Base-by-base conservation (phyloP, 2,329 filamentous ascomycete species). In the Neofusicoccum parvum region DNA sequence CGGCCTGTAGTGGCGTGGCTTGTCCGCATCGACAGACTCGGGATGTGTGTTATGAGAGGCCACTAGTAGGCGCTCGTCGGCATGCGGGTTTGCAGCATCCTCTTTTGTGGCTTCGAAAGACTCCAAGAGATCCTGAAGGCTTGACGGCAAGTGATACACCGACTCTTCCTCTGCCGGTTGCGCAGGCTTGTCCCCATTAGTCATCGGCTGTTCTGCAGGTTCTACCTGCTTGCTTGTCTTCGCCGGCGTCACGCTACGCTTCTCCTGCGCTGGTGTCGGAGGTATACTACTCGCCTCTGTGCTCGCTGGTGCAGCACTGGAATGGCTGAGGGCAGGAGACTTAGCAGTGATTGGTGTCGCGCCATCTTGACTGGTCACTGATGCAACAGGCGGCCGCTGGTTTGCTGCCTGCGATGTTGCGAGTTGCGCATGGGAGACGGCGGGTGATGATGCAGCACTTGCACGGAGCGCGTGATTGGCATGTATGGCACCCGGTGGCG, bases 111-210 rank as follows among this genome's bases (percentile, higher is more conserved):
- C 85, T 76, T 98, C 94, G 74, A 94, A 97, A 0, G 94, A 93
- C 66, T 97, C 92, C 17, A 98, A 87, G 39, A 99, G 83, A 75
- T 99, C 95, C 73, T 93, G 91, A 63, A 99, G 81, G 36, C 91
- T 92, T 6, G 93, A 87, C 3, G 95, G 95, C 43, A 99, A 86
- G 76, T 98, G 94, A 77, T 94, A 99, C 71, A 97, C 90, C 12
- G 91, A 95, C 78, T 97, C 92, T 67, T 92, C 89, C 64, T 84
- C 82, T n/a, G 80, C 71, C 10, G 72, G 72, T 37, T 83, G 81
- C 59, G 80, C 80, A 70, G 83, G 82, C 12, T 77, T 77, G 59
- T 86, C 83, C 27, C 86, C 85, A 69, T 88, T 87, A 5, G 82
- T 82, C 23, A 82, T 68, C 23, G 76, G 73, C 23, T 60, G 32